Conservation (phyloP, 192 early-diverging fungal genomes). For the Backusella liffmaniae region DNA sequence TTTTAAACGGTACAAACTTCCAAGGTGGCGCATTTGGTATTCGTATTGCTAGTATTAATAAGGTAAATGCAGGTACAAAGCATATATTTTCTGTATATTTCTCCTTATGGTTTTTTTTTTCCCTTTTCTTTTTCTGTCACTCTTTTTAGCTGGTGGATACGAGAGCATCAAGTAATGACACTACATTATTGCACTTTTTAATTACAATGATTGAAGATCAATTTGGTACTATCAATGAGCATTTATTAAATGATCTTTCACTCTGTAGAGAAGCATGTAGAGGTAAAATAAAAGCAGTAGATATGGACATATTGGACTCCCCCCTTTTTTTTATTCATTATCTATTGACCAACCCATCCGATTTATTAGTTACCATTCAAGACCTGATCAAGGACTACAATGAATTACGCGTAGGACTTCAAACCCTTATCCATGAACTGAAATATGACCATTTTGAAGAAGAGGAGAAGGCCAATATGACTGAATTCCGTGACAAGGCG, state of each 20-base stretch:
- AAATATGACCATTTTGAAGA: conserved; percentile 37
- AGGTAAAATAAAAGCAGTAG: conserved; percentile 35
- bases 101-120: not conserved
- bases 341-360: no score
- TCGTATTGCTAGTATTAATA: conserved; percentile 80
- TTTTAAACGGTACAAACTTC: conserved; percentile 75
- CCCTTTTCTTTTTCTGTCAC: no score
- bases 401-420: conserved; percentile 41
- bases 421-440: conserved; percentile 47
- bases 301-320: not conserved
- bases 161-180: conserved; percentile 61
- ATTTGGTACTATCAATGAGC: conserved; percentile 51
- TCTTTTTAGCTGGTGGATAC: conserved; percentile 68
- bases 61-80: conserved; percentile 33
- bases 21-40: conserved; percentile 85
- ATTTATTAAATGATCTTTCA: conserved; percentile 65
- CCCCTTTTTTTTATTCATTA: not conserved
- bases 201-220: conserved; percentile 65
- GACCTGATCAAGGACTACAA: conserved; percentile 54
- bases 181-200: conserved; percentile 77
- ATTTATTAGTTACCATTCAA: conserved; percentile 47
- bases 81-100: not conserved
- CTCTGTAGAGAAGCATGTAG: conserved; percentile 69
- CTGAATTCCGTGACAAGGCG: conserved; percentile 61
- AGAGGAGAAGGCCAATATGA: conserved; percentile 56